Evolutionary conservation across 257 asterid species (phyloP).

Genomic region (Solanum medicagineum): DNA sequence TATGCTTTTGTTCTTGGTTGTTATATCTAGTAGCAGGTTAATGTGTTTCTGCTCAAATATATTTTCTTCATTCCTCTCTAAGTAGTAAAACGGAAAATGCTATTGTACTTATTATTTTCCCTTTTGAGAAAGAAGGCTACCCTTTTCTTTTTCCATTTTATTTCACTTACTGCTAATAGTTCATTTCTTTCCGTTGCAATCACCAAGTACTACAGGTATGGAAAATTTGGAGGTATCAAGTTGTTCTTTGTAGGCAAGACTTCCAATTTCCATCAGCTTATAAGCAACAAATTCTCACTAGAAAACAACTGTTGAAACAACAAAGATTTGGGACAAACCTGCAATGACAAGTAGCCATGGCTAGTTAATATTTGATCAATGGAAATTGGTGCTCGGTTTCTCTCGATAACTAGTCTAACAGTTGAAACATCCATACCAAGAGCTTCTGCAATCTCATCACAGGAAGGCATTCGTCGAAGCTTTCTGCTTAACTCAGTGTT

Average conservation of each 20-base stretch:
- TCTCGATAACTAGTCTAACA: slow-evolving; percentile 38
- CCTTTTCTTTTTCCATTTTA: background rate
- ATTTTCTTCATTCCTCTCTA: background rate
- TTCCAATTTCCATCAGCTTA: background rate
- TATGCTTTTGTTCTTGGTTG: too few relatives aligned
- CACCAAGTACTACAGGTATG: background rate
- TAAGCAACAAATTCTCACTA: background rate
- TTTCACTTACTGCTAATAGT: background rate
- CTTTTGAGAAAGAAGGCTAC: background rate
- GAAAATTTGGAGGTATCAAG: background rate
- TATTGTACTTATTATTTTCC: background rate
- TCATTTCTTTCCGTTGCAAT: background rate
- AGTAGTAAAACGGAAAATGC: background rate
- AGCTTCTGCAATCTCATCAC: slow-evolving; percentile 38
- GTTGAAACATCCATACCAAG: slow-evolving; percentile 18
- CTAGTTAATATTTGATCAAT: slow-evolving; percentile 29
- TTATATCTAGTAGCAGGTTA: background rate
- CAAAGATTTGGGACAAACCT: slow-evolving; percentile 21
- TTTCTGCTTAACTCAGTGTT: slow-evolving; percentile 26
- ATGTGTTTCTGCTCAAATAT: background rate
- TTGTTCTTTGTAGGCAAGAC: background rate
- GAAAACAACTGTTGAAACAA: background rate
- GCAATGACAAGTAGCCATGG: slow-evolving; percentile 38
- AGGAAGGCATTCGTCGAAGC: slow-evolving; percentile 36
- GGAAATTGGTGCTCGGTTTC: slow-evolving; percentile 40